A percentile compares a stretch with the other conserved stretches of the same genome.
These are phyloP conservation scores for Fusarium tanahbumbuense DNA, from an alignment of 2,329 filamentous ascomycete species.

Conservation along the genomic window DNA sequence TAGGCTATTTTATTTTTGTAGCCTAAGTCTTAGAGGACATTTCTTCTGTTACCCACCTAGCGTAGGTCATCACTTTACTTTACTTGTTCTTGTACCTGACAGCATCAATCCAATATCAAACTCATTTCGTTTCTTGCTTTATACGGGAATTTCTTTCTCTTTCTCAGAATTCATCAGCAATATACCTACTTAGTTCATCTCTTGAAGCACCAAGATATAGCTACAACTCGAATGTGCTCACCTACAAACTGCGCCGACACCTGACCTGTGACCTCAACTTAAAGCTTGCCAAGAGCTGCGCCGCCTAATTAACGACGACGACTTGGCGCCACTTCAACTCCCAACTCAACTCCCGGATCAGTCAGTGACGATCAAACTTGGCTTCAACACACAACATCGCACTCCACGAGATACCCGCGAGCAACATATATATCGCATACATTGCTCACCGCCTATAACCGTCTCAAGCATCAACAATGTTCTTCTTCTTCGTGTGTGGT, in stretches of 20 bases:
- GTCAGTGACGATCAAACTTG: conserved; percentile 1
- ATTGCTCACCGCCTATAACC: not conserved
- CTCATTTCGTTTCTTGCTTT: not conserved
- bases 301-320: conserved; percentile 32
- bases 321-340: conserved; percentile 28
- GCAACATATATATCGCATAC: not conserved
- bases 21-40: too few relatives aligned
- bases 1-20: too few relatives aligned
- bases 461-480: conserved; percentile 56
- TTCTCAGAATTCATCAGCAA: not conserved
- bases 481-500: conserved; percentile 71
- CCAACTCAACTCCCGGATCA: not conserved
- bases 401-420: not conserved
- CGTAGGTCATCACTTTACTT: conserved; percentile 32
- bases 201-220: not conserved
- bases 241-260: not conserved
- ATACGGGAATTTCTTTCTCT: not conserved
- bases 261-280: conserved; percentile 14
- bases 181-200: not conserved
- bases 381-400: conserved; percentile 8
- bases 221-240: not conserved
- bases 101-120: not conserved
- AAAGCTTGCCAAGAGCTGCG: conserved; percentile 40
- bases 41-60: too few relatives aligned
- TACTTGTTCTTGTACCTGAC: conserved; percentile 13